Evolutionary conservation across 345 rosid genomes (phyloP).

Genomic region (Zanthoxylum bungeanum): DNA sequence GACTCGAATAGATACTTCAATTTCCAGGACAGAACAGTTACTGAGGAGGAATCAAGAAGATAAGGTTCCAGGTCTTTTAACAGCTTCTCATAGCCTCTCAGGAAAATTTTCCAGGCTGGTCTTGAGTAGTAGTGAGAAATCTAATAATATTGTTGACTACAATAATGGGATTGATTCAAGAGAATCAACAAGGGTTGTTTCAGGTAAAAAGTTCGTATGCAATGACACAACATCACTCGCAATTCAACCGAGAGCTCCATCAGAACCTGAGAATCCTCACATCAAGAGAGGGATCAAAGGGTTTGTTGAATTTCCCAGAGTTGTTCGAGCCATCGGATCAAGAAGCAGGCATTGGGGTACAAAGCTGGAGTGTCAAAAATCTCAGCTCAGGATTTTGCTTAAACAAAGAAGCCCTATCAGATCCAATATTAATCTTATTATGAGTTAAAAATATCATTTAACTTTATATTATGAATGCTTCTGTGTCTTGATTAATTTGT

Average conservation of each 20-base stretch:
- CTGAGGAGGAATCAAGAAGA: neutral
- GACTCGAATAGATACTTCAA: slow-evolving; percentile 7
- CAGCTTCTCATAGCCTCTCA: slow-evolving; percentile 21
- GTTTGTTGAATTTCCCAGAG: slow-evolving; percentile 78
- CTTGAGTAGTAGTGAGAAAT: slow-evolving; percentile 19
- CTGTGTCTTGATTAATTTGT: slow-evolving; percentile 3
- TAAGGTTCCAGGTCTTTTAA: neutral
- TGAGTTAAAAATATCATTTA: slow-evolving; percentile 19
- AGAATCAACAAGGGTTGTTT: slow-evolving; percentile 15
- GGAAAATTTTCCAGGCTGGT: slow-evolving; percentile 29
- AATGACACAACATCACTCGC: slow-evolving; percentile 23
- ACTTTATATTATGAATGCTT: neutral
- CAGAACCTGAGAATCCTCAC: slow-evolving; percentile 80
- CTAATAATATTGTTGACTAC: neutral
- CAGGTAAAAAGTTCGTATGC: slow-evolving; percentile 15
- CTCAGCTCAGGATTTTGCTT: slow-evolving; percentile 70
- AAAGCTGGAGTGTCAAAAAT: slow-evolving; percentile 76
- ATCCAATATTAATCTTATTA: slow-evolving; percentile 31
- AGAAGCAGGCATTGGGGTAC: slow-evolving; percentile 73
- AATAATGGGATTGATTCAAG: slow-evolving; percentile 14
- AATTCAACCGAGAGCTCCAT: slow-evolving; percentile 31
- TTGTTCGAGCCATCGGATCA: slow-evolving; percentile 64
- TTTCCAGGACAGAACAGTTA: slow-evolving; percentile 10
- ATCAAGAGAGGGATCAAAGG: slow-evolving; percentile 86
- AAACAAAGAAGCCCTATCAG: slow-evolving; percentile 56